Base-by-base conservation (phyloP, 2,329 filamentous ascomycete genomes). In the Hypoxylon sp. region DNA sequence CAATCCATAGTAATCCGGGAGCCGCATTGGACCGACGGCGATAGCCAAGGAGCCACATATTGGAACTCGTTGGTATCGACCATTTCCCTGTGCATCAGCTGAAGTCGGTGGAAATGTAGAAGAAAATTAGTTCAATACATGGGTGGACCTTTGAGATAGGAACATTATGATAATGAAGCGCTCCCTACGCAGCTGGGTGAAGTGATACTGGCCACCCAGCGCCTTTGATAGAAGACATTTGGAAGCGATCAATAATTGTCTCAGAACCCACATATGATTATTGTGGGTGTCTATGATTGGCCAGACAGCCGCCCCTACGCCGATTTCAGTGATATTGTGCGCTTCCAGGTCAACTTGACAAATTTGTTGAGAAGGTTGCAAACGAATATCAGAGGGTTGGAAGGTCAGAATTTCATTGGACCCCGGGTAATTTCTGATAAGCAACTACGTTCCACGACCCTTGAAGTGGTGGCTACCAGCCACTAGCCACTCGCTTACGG, bases 11-110 rank as follows among this genome's bases (percentile, higher is more conserved):
- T 43, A 34, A n/a, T 41, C 36, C 28, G 30, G 41, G 48, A 57
- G 19, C 38, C 17, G 41, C 51, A 28, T 48, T 38, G 21, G 28
- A 41, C 21, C 30, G 45, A 41, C 23, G 32, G 57, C 51, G 49
- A 56, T 13, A 13, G 41, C 43, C 41, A 25, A 65, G 58, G 13
- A 28, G 23, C 32, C 36, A 34, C 19, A 30, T 38, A 56, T 53
- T 30, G 19, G 62, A 53, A 69, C 67, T 66, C 45, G 46, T 43
- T 66, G 66, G 57, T 46, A 48, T 56, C 32, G 45, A 61, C 36
- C 59, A 64, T 68, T 63, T 65, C 34, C 60, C 64, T 14, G 32
- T 61, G 60, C 49, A 38, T 61, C 21, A 50, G 25, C 52, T 60
- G n/a, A 52, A 32, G 46, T 11, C 55, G 23, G 34, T 28, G 25